Conservation (phyloP, 2,329 filamentous ascomycete species). For the Stachybotrys chlorohalonatus region DNA sequence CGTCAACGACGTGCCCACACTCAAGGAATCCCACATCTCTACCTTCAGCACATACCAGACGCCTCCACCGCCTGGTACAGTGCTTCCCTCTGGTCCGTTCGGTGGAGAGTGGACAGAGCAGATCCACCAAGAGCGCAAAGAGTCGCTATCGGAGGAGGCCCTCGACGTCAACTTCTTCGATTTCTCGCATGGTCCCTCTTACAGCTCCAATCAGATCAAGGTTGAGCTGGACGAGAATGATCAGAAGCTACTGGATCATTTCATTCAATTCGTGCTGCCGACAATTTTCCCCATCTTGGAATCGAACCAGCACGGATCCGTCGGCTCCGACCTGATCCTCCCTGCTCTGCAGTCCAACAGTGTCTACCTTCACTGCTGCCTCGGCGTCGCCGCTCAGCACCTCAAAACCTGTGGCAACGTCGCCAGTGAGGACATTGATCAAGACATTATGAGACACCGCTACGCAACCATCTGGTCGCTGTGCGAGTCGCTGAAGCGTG, state of each 20-base stretch:
- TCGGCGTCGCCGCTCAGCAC: constrained; percentile 88
- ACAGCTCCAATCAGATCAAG: constrained; percentile 56
- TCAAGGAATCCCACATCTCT: constrained; percentile 78
- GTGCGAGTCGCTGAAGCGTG: constrained; percentile 69
- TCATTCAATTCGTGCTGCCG: constrained; percentile 78
- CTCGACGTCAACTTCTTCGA: constrained; percentile 77
- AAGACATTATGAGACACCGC: constrained; percentile 86
- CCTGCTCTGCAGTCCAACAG: constrained; percentile 86
- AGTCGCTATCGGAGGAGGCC: constrained; percentile 57
- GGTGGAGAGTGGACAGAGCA: constrained; percentile 53
- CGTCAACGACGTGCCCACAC: constrained; percentile 79
- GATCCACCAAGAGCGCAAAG: constrained; percentile 33
- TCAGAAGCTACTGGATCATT: constrained; percentile 79
- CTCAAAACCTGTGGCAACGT: constrained; percentile 64
- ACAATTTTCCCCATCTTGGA: constrained; percentile 90
- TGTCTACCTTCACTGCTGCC: constrained; percentile 88
- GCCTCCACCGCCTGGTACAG: constrained; percentile 60
- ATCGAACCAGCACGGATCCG: constrained; percentile 76
- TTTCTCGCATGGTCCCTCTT: constrained; percentile 60
- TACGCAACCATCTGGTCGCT: constrained; percentile 80
- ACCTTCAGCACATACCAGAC: constrained; percentile 88
- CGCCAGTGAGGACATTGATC: constrained; percentile 66
- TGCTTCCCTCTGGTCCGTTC: constrained; percentile 52
- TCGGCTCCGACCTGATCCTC: constrained; percentile 73
- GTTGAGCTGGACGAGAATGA: constrained; percentile 85